Evolutionary conservation across 306 rosid genomes (phyloP), one percentile per base, ranked within the genome.

Genomic region (Ammopiptanthus mongolicus): DNA sequence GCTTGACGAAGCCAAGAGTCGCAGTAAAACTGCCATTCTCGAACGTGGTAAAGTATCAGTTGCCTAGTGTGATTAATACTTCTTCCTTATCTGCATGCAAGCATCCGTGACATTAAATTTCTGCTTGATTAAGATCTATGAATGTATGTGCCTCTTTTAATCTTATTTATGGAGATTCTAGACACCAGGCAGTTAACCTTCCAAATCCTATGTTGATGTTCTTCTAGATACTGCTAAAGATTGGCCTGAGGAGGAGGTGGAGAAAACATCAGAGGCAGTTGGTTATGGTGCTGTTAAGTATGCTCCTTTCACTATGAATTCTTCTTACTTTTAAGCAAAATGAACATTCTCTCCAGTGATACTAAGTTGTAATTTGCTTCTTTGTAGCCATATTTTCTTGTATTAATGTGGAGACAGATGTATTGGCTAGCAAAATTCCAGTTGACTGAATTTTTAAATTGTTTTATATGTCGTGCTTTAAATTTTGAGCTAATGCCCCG

Each of bases 201-300:
- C 69, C 19, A 52, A 76, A 61, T 68, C 70, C 73, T 70, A 47
- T 68, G 60, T 70, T 50, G 66, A 47, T 68, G 60, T 70, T 50
- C 65, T 25, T 63, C 19, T 79, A 92, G 99, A 86, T 37, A 82
- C 91, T 65, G 83, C 87, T 77, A 78, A 71, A 66, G 86, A 84
- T 71, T 92, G 96, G 96, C 79, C 93, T 2, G 88, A 79, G 60
- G 89, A 85, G 77, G 98, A 96, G 88, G 87, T 92, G 39, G 92
- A 90, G 51, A 81, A 85, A 74, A 92, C 88, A 59, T 86, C 93
- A 5, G 92, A 87, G 85, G 92, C 97, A 42, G 83, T 90, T 72
- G 98, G 99, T 76, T 92, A 92, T 21, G 92, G 99, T 64, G 98
- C 98, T 73, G 97, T 96, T 53, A 96, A 92, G 99, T 96, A 88